Percentiles rank a stretch among this genome's conserved stretches.
Conservation (phyloP, 176 grass and related monocot species). For the Echinochloa phyllopogon region DNA sequence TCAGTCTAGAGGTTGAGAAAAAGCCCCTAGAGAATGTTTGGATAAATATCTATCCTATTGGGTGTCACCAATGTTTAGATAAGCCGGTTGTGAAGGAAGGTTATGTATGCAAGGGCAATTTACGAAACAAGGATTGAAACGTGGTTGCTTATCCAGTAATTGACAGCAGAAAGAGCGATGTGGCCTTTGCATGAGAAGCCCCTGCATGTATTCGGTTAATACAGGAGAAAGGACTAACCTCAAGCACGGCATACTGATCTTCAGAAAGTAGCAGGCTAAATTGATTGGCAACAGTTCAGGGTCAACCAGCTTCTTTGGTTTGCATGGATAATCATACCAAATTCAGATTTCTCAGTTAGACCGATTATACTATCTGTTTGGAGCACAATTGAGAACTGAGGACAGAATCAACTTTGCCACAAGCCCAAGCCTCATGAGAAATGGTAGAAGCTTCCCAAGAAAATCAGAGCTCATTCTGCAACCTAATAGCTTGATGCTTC, state of each 20-base stretch:
- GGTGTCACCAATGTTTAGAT: background rate
- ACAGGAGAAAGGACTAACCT: conserved; percentile 2
- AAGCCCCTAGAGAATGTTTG: background rate
- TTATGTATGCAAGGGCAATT: background rate
- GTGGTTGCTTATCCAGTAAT: background rate
- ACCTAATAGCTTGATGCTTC: background rate
- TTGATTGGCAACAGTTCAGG: background rate
- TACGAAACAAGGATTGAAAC: background rate
- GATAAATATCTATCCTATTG: background rate
- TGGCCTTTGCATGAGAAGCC: background rate
- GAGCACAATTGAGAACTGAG: background rate
- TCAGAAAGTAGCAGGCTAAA: background rate
- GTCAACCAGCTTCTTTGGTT: conserved; percentile 11
- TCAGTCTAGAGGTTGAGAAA: background rate
- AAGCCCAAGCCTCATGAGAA: background rate
- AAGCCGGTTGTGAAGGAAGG: background rate
- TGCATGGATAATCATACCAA: background rate
- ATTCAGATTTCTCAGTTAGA: background rate
- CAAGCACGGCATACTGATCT: background rate
- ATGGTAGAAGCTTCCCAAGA: conserved; percentile 2
- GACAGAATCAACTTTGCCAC: conserved; percentile 10
- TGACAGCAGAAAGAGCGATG: background rate
- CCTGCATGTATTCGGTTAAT: background rate
- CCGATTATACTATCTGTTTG: background rate
- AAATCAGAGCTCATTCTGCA: conserved; percentile 9